phyloP scores from a whole-genome alignment of 1,139 yeast species.

The Citeromyces hawaiiensis region DNA sequence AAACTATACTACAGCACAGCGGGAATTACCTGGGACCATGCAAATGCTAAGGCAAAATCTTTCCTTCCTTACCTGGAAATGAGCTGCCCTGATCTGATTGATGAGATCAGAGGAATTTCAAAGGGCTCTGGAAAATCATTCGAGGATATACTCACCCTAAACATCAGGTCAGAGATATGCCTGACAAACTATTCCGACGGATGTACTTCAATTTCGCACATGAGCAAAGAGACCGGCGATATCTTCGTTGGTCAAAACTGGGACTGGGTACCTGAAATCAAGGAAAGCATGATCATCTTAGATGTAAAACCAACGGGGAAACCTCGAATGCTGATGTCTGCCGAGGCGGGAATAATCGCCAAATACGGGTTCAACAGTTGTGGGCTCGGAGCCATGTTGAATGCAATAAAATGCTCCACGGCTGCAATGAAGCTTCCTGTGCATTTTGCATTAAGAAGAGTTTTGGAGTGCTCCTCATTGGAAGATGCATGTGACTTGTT shows the following conservation, averaged over 20 bases:
- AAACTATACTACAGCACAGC: conserved; percentile 5
- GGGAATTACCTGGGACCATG: conserved; percentile 5
- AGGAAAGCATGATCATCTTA: conserved; percentile 14
- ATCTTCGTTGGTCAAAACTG: conserved; percentile 15
- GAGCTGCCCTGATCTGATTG: conserved; percentile 15
- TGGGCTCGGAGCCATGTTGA: conserved; percentile 19
- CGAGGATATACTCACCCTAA: conserved; percentile 18
- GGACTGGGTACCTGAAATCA: conserved; percentile 18
- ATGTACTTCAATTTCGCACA: conserved; percentile 18
- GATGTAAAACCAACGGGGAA: conserved; percentile 10
- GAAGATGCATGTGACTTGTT: conserved; percentile 13
- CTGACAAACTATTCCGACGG: conserved; percentile 17
- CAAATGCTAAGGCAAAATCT: conserved; percentile 2
- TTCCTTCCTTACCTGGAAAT: conserved; percentile 8
- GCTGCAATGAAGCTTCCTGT: conserved; percentile 6
- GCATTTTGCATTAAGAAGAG: conserved; percentile 6
- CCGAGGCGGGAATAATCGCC: conserved; percentile 22
- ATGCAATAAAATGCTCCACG: conserved; percentile 13
- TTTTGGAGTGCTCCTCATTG: conserved; percentile 9
- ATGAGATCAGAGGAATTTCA: conserved; percentile 19
- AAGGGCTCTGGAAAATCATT: conserved; percentile 17
- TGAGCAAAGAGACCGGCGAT: conserved; percentile 7
- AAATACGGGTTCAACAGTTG: conserved; percentile 20
- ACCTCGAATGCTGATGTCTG: conserved; percentile 15
- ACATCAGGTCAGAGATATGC: conserved; percentile 19